Evolutionary conservation across 805 yeast genomes (phyloP).

Genomic region (Pichia rugopelliculosa): DNA sequence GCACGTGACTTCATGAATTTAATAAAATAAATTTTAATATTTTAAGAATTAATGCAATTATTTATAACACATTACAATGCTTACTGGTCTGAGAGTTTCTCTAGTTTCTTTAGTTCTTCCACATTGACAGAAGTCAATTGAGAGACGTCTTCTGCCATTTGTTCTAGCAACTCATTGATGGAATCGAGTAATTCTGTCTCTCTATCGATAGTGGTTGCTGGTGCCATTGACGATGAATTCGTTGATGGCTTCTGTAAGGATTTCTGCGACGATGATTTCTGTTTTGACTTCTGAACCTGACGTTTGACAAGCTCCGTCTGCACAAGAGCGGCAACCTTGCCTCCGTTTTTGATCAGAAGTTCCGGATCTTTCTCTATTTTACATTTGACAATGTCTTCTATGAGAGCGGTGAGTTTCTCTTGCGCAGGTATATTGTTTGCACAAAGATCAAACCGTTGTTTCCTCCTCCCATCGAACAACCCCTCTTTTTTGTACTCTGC

Average conservation of each 20-base stretch:
- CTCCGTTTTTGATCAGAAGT: slow-evolving; percentile 39
- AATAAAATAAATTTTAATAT: too few relatives aligned
- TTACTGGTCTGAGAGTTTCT: too few relatives aligned
- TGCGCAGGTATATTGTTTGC: slow-evolving; percentile 9
- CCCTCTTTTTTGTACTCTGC: neutral
- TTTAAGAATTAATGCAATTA: too few relatives aligned
- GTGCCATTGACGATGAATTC: neutral
- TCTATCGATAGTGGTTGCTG: neutral
- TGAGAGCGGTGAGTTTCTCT: slow-evolving; percentile 28
- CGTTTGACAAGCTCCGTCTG: slow-evolving; percentile 41
- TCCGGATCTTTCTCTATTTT: slow-evolving; percentile 43
- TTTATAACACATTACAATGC: too few relatives aligned
- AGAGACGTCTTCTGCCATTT: neutral
- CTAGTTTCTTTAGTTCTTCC: neutral
- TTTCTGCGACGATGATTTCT: neutral
- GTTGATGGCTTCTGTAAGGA: too few relatives aligned
- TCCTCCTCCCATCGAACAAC: slow-evolving; percentile 39
- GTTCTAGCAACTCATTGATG: slow-evolving; percentile 1
- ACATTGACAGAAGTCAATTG: neutral
- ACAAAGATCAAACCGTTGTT: slow-evolving; percentile 36
- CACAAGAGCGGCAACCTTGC: slow-evolving; percentile 43
- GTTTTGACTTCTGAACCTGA: slow-evolving; percentile 8
- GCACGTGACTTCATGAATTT: too few relatives aligned
- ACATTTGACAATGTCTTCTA: slow-evolving; percentile 36
- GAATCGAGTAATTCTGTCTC: slow-evolving; percentile 4